Percentiles rank a stretch among this genome's conserved stretches.
phyloP scores from a whole-genome alignment of 2,329 filamentous ascomycete genomes.

The Trichoderma asperellum region DNA sequence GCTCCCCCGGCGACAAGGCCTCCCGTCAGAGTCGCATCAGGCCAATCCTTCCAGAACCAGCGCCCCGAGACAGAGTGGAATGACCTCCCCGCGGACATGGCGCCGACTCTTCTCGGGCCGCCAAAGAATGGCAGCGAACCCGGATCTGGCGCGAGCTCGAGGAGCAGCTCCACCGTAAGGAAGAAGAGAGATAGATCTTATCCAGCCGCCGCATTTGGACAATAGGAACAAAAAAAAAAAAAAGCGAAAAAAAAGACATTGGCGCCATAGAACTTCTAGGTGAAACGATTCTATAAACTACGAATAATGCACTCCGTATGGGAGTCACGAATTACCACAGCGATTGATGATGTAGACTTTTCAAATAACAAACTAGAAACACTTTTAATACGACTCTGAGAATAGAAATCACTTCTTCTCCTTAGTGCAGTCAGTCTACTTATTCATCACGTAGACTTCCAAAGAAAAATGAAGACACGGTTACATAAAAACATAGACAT shows the following conservation, averaged over 20 bases:
- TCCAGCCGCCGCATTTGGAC: constrained; percentile 64
- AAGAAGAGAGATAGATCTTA: constrained; percentile 66
- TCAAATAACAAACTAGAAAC: not conserved
- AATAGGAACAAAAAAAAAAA: constrained; percentile 33
- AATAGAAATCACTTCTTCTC: not conserved
- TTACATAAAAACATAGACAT: not conserved
- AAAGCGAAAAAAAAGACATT: not conserved
- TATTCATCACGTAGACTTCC: not conserved
- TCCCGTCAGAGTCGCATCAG: constrained; percentile 36
- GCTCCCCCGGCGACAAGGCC: constrained; percentile 32
- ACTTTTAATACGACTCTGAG: not conserved
- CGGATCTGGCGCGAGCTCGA: constrained; percentile 53
- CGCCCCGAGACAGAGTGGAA: constrained; percentile 68
- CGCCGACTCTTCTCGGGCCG: constrained; percentile 41
- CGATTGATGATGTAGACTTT: not conserved
- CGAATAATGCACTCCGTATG: not conserved
- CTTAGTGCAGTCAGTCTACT: not conserved
- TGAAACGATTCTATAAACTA: not conserved
- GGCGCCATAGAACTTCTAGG: not conserved
- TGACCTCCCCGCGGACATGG: constrained; percentile 65
- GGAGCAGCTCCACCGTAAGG: constrained; percentile 57
- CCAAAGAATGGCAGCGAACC: constrained; percentile 40
- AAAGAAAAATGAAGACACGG: not conserved
- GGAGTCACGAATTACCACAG: not conserved
- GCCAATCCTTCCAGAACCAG: constrained; percentile 61